Percentiles rank a stretch among this genome's conserved stretches.
phyloP scores from a whole-genome alignment of 495 filamentous ascomycete genomes.

The Trichocladium uniseriatum region DNA sequence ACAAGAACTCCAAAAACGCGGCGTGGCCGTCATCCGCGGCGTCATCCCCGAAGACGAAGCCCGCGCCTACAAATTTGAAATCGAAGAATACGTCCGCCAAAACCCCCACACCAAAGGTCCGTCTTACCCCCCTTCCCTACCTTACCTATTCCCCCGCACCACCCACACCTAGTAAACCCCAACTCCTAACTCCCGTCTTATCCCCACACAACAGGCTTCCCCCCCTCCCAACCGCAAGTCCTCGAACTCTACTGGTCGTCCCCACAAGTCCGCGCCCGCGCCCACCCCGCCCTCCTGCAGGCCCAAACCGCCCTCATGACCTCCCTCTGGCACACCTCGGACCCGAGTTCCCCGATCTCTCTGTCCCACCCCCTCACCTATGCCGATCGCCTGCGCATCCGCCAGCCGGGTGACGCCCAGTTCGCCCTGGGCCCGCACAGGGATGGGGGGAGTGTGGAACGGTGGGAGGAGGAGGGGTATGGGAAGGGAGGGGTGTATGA shows the following conservation, averaged over 20 bases:
- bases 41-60: conserved; percentile 53
- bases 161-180: not conserved
- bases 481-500: conserved; percentile 59
- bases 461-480: conserved; percentile 80
- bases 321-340: conserved; percentile 57
- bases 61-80: conserved; percentile 46
- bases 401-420: conserved; percentile 60
- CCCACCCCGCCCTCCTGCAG: conserved; percentile 59
- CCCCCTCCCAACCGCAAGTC: conserved; percentile 54
- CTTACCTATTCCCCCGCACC: conserved; percentile 12
- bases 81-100: conserved; percentile 50
- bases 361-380: conserved; percentile 57
- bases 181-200: not conserved
- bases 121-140: conserved; percentile 7
- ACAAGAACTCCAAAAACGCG: conserved; percentile 49
- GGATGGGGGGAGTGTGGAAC: conserved; percentile 75
- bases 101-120: conserved; percentile 50
- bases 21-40: conserved; percentile 53
- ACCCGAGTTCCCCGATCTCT: conserved; percentile 51
- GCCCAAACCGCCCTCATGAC: conserved; percentile 65
- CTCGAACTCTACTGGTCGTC: conserved; percentile 87
- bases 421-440: conserved; percentile 84
- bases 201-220: conserved; percentile 36
- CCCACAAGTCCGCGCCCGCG: conserved; percentile 62
- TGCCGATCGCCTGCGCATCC: conserved; percentile 74